Conservation (phyloP, 257 asterid species). For the Solanum corneliomulleri region DNA sequence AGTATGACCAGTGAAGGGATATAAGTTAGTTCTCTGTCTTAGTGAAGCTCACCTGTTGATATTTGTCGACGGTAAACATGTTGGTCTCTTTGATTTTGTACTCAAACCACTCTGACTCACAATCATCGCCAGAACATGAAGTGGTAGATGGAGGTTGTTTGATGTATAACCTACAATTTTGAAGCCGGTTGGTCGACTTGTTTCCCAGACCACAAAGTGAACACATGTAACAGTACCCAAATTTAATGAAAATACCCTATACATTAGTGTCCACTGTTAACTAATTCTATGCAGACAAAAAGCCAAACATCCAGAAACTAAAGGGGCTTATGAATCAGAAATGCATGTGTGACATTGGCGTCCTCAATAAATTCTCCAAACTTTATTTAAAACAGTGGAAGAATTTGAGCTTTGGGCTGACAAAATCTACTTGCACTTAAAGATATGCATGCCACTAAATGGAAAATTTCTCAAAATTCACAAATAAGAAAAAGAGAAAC, state of each 20-base stretch:
- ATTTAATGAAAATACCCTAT: background rate
- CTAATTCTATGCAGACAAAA: background rate
- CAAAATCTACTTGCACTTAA: background rate
- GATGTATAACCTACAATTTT: constrained; percentile 60
- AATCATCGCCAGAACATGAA: constrained; percentile 33
- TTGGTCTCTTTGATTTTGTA: constrained; percentile 94
- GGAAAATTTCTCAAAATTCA: background rate
- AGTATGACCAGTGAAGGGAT: background rate
- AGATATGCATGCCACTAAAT: background rate
- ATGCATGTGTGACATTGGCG: background rate
- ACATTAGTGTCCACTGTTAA: background rate
- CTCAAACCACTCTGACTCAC: constrained; percentile 72
- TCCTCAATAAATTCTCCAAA: background rate
- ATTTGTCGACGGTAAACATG: constrained; percentile 91
- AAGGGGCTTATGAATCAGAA: background rate
- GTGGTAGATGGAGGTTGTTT: constrained; percentile 56
- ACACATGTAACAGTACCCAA: background rate
- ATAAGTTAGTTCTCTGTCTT: background rate
- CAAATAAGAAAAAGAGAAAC: background rate
- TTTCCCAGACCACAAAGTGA: background rate
- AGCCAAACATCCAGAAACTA: background rate
- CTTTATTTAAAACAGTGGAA: background rate
- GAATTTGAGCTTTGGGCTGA: background rate
- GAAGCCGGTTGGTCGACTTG: constrained; percentile 2
- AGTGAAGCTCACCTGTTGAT: constrained; percentile 78